phyloP scores from a whole-genome alignment of 2,329 filamentous ascomycete species.

The Neofusicoccum umdonicola region DNA sequence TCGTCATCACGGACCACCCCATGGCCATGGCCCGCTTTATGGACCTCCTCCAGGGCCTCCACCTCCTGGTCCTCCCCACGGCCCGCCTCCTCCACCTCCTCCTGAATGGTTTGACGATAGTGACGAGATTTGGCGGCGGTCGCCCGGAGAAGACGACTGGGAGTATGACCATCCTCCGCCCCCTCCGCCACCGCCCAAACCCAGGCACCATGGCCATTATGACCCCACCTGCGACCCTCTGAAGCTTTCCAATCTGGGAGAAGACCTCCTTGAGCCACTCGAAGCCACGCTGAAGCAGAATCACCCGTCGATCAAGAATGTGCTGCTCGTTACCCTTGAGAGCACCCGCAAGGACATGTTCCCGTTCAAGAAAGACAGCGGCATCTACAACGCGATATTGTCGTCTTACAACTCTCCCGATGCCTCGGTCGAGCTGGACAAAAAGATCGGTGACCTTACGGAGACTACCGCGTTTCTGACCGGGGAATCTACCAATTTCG shows the following conservation, averaged over 20 bases:
- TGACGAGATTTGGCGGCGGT: neutral
- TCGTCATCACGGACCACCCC: neutral
- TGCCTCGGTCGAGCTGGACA: slow-evolving; percentile 22
- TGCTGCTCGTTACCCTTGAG: slow-evolving; percentile 40
- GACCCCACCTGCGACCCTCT: slow-evolving; percentile 37
- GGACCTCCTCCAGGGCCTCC: neutral
- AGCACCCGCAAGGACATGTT: slow-evolving; percentile 43
- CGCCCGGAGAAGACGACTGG: neutral
- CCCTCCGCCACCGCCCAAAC: neutral
- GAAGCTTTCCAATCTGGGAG: slow-evolving; percentile 37
- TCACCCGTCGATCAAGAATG: slow-evolving; percentile 36
- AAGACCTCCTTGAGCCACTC: slow-evolving; percentile 31
- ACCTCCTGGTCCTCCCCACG: neutral
- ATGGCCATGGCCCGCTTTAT: neutral
- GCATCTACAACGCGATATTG: slow-evolving; percentile 32
- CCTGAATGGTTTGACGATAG: neutral
- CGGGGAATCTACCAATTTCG: slow-evolving; percentile 30
- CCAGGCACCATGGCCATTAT: slow-evolving; percentile 23
- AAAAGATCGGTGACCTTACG: slow-evolving; percentile 30
- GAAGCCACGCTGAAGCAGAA: slow-evolving; percentile 29
- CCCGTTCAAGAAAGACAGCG: slow-evolving; percentile 36
- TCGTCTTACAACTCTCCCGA: slow-evolving; percentile 27
- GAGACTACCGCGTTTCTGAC: slow-evolving; percentile 36
- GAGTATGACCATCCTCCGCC: neutral
- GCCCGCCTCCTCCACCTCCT: neutral